A percentile compares a stretch with the other conserved stretches of the same genome.
phyloP scores from a whole-genome alignment of 2,329 filamentous ascomycete species.

The Diaporthe citri region DNA sequence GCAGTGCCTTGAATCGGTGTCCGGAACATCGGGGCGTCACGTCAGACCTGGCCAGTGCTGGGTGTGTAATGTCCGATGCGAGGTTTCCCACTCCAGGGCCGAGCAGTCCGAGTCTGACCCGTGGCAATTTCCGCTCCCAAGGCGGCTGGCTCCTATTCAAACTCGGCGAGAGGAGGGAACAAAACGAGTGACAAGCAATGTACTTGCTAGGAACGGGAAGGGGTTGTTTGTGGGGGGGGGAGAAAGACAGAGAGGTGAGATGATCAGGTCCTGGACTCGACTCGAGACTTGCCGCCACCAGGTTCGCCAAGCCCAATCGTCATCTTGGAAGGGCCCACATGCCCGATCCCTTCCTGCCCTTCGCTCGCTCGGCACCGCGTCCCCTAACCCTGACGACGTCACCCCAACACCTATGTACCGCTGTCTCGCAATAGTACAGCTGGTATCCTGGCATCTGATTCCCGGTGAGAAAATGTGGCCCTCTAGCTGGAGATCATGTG shows the following conservation, averaged over 20 bases:
- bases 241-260: too few relatives aligned
- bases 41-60: constrained; percentile 27
- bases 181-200: constrained; percentile 21
- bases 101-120: constrained; percentile 15
- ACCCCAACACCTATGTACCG: neutral
- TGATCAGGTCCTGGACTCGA: neutral
- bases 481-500: too few relatives aligned
- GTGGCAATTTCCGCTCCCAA: constrained; percentile 8
- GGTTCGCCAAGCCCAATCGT: constrained; percentile 4
- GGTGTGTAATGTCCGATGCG: constrained; percentile 1
- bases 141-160: neutral
- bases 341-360: neutral
- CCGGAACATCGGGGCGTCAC: neutral
- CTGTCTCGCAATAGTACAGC: neutral
- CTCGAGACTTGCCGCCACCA: neutral
- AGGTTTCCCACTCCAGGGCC: neutral
- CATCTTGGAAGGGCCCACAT: constrained; percentile 11
- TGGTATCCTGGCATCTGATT: neutral
- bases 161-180: neutral
- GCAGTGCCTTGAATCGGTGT: neutral
- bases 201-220: neutral
- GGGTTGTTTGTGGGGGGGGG: neutral
- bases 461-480: too few relatives aligned
- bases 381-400: constrained; percentile 31
- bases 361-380: neutral